Percentiles rank a stretch among this genome's conserved stretches.
Evolutionary conservation across 2,329 filamentous ascomycete genomes (phyloP).

Genomic region (Fusarium sterilihyphosum): DNA sequence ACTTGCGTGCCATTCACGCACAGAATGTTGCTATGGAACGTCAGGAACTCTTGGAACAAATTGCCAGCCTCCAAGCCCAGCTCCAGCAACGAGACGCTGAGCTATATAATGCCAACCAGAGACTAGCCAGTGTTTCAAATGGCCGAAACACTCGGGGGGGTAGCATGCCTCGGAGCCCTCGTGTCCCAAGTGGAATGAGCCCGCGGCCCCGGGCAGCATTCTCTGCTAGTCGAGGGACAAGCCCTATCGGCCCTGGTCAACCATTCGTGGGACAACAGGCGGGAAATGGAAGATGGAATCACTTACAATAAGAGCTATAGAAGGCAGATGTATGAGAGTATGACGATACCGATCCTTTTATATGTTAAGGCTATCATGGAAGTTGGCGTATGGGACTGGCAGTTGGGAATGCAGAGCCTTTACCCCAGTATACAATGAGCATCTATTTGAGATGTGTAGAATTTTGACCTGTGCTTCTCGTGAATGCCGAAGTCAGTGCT

Average conservation of each 20-base stretch:
- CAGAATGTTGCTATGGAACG: constrained; percentile 53
- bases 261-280: constrained; percentile 52
- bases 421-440: neutral
- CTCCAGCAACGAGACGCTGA: constrained; percentile 63
- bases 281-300: constrained; percentile 55
- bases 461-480: neutral
- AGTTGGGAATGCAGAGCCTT: neutral
- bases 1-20: constrained; percentile 58
- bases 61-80: constrained; percentile 54
- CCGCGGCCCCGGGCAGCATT: constrained; percentile 51
- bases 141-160: constrained; percentile 65
- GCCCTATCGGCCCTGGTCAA: constrained; percentile 55
- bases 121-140: constrained; percentile 59
- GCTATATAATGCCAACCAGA: constrained; percentile 57
- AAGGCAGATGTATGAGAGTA: neutral
- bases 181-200: constrained; percentile 61
- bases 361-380: constrained; percentile 7
- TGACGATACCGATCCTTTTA: constrained; percentile 6
- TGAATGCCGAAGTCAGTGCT: neutral
- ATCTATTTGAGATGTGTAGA: neutral
- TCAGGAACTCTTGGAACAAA: constrained; percentile 50
- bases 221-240: constrained; percentile 60
- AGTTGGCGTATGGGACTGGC: constrained; percentile 6
- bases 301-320: constrained; percentile 53
- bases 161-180: constrained; percentile 68